A percentile compares a stretch with the other conserved stretches of the same genome.
Conservation (phyloP, 371 early-diverging fungal species). For the Capillidium rhysosporum region DNA sequence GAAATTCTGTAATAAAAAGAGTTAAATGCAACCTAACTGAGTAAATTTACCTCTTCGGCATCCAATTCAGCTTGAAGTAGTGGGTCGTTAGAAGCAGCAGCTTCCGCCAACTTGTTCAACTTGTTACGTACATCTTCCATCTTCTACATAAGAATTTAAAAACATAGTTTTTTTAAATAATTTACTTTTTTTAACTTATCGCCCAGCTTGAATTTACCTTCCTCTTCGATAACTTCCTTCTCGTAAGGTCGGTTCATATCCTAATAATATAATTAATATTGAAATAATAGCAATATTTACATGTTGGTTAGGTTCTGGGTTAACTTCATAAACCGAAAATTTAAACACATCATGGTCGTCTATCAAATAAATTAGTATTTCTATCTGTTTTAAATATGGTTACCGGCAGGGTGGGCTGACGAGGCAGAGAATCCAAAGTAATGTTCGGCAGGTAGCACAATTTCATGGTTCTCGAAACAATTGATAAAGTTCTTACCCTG, state of each 20-base stretch:
- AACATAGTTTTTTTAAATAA: not conserved
- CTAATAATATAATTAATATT: not conserved
- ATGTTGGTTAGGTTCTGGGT: slow-evolving; percentile 29
- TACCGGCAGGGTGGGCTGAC: slow-evolving; percentile 6
- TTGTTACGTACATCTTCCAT: slow-evolving; percentile 27
- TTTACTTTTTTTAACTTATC: not conserved
- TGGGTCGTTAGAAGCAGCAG: slow-evolving; percentile 9
- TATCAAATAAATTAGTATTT: slow-evolving; percentile 6
- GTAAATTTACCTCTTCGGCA: not conserved
- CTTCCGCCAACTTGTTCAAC: slow-evolving; percentile 25
- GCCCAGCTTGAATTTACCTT: not conserved
- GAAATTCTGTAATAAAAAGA: not conserved
- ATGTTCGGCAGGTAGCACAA: slow-evolving; percentile 50
- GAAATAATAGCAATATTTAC: slow-evolving; percentile 13
- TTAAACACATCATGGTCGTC: slow-evolving; percentile 66
- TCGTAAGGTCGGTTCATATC: not conserved
- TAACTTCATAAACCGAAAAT: slow-evolving; percentile 49
- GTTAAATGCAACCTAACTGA: not conserved
- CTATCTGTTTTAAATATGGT: too few species aligned
- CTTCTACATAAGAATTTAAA: slow-evolving; percentile 12
- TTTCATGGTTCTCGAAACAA: slow-evolving; percentile 34
- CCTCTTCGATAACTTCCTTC: not conserved
- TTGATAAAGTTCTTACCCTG: slow-evolving; percentile 30
- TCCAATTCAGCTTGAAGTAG: too few species aligned
- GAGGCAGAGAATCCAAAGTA: slow-evolving; percentile 59